phyloP scores from a whole-genome alignment of 2,329 filamentous ascomycete genomes.

The Aquanectria penicillioides region DNA sequence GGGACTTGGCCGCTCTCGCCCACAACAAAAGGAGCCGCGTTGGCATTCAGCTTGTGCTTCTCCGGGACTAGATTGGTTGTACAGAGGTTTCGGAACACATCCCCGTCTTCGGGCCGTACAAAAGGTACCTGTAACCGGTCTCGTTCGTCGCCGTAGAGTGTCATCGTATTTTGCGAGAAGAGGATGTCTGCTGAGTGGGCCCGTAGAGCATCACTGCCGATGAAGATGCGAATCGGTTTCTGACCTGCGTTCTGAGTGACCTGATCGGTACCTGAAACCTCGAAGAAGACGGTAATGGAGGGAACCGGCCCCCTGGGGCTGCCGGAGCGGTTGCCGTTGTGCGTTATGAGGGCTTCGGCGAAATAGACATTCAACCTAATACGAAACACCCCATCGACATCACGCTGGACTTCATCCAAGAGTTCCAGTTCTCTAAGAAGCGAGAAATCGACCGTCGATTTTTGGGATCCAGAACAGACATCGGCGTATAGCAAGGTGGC shows the following conservation, averaged over 20 bases:
- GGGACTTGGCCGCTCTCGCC: constrained; percentile 44
- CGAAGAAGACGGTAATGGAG: constrained; percentile 81
- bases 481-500: constrained; percentile 90
- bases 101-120: constrained; percentile 89
- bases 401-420: constrained; percentile 70
- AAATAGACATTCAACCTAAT: constrained; percentile 87
- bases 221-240: constrained; percentile 82
- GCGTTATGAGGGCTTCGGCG: constrained; percentile 86
- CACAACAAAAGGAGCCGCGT: constrained; percentile 54
- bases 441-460: constrained; percentile 81
- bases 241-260: constrained; percentile 46
- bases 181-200: constrained; percentile 89
- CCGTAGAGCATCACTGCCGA: constrained; percentile 89
- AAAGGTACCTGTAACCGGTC: constrained; percentile 91
- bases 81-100: constrained; percentile 79
- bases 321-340: constrained; percentile 75
- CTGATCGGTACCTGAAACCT: constrained; percentile 71
- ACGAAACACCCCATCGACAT: constrained; percentile 71
- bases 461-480: constrained; percentile 90
- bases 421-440: constrained; percentile 81
- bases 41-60: constrained; percentile 68
- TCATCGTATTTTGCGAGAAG: constrained; percentile 91
- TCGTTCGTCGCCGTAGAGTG: constrained; percentile 85
- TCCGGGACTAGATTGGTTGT: constrained; percentile 67
- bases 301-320: constrained; percentile 79